Evolutionary conservation across 2,329 filamentous ascomycete genomes (phyloP).

Genomic region (Fusarium decemcellulare): DNA sequence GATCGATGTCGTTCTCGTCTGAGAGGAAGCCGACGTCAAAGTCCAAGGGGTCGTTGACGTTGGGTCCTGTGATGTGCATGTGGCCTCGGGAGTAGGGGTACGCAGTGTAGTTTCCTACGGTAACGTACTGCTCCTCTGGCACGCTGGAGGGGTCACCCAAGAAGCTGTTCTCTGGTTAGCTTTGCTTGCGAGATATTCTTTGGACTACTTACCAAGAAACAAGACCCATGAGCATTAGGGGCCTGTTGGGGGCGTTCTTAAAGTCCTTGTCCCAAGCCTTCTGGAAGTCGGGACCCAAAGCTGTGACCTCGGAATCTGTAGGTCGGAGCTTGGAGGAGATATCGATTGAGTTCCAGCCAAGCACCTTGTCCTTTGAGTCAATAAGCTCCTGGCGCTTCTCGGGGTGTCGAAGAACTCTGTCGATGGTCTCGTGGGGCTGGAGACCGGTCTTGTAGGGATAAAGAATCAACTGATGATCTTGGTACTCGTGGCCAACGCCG

Average conservation of each 20-base stretch:
- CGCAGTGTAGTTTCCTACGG: slow-evolving; percentile 62
- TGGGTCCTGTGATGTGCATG: slow-evolving; percentile 69
- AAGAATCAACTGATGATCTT: slow-evolving; percentile 69
- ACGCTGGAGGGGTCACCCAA: slow-evolving; percentile 58
- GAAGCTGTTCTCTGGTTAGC: slow-evolving; percentile 47
- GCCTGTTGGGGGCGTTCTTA: slow-evolving; percentile 57
- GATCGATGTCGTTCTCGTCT: slow-evolving; percentile 69
- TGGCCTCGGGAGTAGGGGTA: slow-evolving; percentile 68
- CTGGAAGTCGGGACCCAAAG: slow-evolving; percentile 67
- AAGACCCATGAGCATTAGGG: slow-evolving; percentile 60
- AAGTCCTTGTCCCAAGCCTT: slow-evolving; percentile 71
- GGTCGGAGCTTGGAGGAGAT: slow-evolving; percentile 70
- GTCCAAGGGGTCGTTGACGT: slow-evolving; percentile 60
- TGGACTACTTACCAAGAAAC: slow-evolving; percentile 42
- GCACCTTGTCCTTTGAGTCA: slow-evolving; percentile 60
- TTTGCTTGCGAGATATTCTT: accelerated
- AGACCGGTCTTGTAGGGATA: slow-evolving; percentile 62
- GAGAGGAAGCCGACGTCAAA: slow-evolving; percentile 72
- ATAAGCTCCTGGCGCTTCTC: slow-evolving; percentile 61
- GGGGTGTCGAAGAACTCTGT: slow-evolving; percentile 65
- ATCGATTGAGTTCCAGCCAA: slow-evolving; percentile 73
- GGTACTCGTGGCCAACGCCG: slow-evolving; percentile 67
- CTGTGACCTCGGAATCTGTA: slow-evolving; percentile 64
- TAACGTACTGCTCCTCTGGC: slow-evolving; percentile 64
- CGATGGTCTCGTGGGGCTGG: slow-evolving; percentile 56